Evolutionary conservation across 768 basidiomycete genomes (phyloP), one percentile per base, ranked within the genome.

Genomic region (Boletus barrowsii): DNA sequence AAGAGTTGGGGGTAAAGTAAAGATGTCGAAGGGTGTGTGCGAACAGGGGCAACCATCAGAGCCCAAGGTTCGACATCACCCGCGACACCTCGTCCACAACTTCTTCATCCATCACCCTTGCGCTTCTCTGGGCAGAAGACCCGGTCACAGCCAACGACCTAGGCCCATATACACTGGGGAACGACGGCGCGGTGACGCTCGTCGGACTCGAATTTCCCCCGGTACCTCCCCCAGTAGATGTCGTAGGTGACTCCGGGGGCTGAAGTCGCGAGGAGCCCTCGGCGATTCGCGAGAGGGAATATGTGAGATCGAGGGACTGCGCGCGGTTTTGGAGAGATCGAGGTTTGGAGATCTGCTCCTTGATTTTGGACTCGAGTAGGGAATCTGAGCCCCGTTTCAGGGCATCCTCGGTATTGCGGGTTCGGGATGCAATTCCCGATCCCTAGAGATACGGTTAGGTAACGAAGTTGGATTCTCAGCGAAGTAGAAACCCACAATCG

Each of bases 241-340:
- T 88, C 36, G 88, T 90, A 1, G 90, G 90, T 2, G 90, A 93
- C 47, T 90, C 88, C 2, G 89, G 88, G 37, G 82, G 84, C 24
- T 81, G 79, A 42, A 85, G 73, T 49, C 80, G 76, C 51, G 83
- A 77, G 26, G 77, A 72, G 18, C 83, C 79, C 64, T 90, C 90
- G 5, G 84, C 83, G 61, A 92, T 90, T 50, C 84, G 85, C n/a
- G 84, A 86, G 30, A 93, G 79, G 7, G 92, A 93, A 60, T 84
- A 84, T 0, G 89, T 92, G 59, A 96, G 75, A 67, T 96, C 93
- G 44, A 96, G 84, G 5, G 88, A 91, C 68, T 95, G 93, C 0
- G 93, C 93, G 17, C 93, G 87, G 62, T 91, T 91, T 57, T 86
- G 86, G 57, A 93, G 73, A 5, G 90, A 87, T 45, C 91, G 86